Evolutionary conservation across 768 basidiomycete species (phyloP).

Genomic region (Mycena albidolilacea): DNA sequence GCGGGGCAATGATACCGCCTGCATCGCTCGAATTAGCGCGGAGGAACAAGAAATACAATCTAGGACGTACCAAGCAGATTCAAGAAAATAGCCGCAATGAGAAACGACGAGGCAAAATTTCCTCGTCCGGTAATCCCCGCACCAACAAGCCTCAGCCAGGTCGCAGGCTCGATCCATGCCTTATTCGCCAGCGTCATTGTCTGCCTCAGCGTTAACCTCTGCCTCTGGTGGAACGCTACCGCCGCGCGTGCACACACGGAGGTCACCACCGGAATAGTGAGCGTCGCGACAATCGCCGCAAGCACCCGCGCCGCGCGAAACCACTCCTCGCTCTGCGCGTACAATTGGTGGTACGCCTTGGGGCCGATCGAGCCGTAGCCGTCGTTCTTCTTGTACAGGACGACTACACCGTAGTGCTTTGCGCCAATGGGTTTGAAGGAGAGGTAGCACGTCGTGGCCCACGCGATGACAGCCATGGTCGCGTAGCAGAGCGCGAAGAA

Average conservation of each 20-base stretch:
- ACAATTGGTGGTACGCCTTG: conserved; percentile 20
- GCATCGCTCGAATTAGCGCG: conserved; percentile 3
- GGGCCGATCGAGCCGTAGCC: conserved; percentile 11
- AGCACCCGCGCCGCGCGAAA: conserved; percentile 30
- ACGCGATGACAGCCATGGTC: conserved; percentile 10
- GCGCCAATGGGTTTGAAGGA: conserved; percentile 31
- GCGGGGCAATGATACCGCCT: conserved; percentile 30
- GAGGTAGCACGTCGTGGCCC: conserved; percentile 29
- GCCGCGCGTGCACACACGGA: conserved; percentile 25
- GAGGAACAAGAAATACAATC: neutral
- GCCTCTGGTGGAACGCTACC: conserved; percentile 28
- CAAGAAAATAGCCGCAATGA: conserved; percentile 27
- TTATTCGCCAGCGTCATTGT: conserved; percentile 24
- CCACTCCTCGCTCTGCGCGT: conserved; percentile 19
- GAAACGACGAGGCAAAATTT: conserved; percentile 27
- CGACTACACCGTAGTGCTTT: conserved; percentile 26
- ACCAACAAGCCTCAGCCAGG: conserved; percentile 11
- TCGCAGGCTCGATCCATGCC: conserved; percentile 22
- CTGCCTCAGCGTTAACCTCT: conserved; percentile 21
- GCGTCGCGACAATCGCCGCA: conserved; percentile 11
- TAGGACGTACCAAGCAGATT: conserved; percentile 24
- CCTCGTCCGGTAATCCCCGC: neutral
- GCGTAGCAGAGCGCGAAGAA: conserved; percentile 2
- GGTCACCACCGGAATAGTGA: conserved; percentile 29
- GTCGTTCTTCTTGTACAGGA: conserved; percentile 16